These are phyloP conservation scores for Aristolochia californica DNA, from an alignment of 164 flowering plant genomes.

Conservation along the genomic window DNA sequence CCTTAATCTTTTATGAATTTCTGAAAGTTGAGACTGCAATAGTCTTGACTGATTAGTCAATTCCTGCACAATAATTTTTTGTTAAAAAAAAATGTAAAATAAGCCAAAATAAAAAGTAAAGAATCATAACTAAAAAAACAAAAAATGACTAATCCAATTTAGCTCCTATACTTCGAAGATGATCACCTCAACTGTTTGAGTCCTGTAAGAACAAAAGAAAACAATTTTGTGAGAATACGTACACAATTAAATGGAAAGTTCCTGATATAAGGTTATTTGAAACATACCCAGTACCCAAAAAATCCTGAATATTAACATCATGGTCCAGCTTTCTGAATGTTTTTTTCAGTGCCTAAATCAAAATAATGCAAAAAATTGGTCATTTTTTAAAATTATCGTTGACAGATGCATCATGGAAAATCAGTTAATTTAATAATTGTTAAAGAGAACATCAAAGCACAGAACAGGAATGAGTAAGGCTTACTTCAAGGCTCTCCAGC, in stretches of 20 bases:
- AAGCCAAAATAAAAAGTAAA: background rate
- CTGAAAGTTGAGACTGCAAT: conserved; percentile 49
- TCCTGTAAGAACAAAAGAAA: conserved; percentile 24
- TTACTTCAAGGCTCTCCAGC: conserved; percentile 83
- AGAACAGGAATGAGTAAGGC: conserved; percentile 13
- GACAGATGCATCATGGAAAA: too few relatives aligned
- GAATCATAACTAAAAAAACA: too few relatives aligned
- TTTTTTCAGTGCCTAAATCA: conserved; percentile 56
- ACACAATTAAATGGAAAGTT: background rate
- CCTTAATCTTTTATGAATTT: conserved; percentile 56
- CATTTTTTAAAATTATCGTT: too few relatives aligned
- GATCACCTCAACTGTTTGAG: conserved; percentile 38
- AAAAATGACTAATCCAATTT: background rate
- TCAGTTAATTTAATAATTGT: too few relatives aligned
- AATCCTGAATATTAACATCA: conserved; percentile 63
- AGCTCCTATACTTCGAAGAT: background rate
- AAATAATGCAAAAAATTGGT: conserved; percentile 8
- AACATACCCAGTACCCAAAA: conserved; percentile 58
- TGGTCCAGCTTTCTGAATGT: conserved; percentile 86
- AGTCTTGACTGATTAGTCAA: conserved; percentile 40
- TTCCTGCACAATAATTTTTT: conserved; percentile 32
- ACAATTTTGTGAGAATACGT: conserved; percentile 1
- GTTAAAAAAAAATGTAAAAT: background rate
- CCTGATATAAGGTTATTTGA: background rate
- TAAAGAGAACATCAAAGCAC: background rate